A percentile compares a stretch with the other conserved stretches of the same genome.
phyloP scores from a whole-genome alignment of 106 monocot species.

The Dioscorea alata region DNA sequence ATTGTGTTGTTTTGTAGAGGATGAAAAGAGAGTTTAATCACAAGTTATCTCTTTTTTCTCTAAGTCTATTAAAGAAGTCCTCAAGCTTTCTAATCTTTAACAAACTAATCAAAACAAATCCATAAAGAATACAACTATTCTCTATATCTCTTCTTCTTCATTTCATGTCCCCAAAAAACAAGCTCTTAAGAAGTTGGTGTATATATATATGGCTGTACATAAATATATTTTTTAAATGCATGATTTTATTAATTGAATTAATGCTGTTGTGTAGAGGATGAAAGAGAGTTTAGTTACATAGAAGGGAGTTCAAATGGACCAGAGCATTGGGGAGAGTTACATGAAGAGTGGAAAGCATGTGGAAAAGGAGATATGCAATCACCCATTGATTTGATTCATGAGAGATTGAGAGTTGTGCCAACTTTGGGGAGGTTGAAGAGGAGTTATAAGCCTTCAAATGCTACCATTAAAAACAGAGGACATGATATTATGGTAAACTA shows the following conservation, averaged over 20 bases:
- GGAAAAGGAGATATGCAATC: slow-evolving; percentile 6
- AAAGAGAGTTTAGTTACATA: slow-evolving; percentile 11
- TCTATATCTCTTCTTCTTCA: background rate
- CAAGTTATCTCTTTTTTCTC: too few species aligned
- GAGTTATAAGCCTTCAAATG: background rate
- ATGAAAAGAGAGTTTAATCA: too few species aligned
- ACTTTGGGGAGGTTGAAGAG: background rate
- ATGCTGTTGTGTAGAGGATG: background rate
- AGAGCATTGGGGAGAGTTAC: background rate
- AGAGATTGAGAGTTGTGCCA: background rate
- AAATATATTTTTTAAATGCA: background rate
- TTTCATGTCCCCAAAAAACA: background rate
- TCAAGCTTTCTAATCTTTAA: too few species aligned
- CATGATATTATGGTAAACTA: slow-evolving; percentile 13
- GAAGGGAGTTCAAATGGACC: background rate
- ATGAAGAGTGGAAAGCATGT: slow-evolving; percentile 5
- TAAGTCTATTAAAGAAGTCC: too few species aligned
- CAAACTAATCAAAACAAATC: too few species aligned
- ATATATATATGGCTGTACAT: too few species aligned
- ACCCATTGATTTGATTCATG: slow-evolving; percentile 5
- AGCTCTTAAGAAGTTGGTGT: background rate
- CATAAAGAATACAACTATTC: background rate
- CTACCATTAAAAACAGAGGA: slow-evolving; percentile 5
- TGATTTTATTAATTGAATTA: background rate
- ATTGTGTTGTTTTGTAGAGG: too few species aligned